Percentiles rank a stretch among this genome's conserved stretches.
Evolutionary conservation across 805 yeast species (phyloP).

Genomic region (Metschnikowia cubensis): DNA sequence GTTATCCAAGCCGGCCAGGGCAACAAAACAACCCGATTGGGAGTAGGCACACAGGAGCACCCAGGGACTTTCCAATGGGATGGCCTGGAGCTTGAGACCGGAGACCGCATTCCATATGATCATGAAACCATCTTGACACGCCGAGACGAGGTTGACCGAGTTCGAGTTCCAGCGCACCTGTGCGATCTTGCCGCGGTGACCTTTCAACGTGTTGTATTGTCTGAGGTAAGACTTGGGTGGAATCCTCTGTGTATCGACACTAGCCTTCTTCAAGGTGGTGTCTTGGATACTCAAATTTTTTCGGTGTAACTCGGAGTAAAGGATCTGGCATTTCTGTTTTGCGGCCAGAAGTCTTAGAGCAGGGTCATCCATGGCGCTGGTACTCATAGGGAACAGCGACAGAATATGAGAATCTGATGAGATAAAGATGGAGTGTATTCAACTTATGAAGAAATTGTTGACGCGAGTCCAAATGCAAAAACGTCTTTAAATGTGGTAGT

Average conservation of each 20-base stretch:
- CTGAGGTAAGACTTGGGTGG: conserved; percentile 26
- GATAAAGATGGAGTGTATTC: not conserved
- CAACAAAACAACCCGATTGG: conserved; percentile 62
- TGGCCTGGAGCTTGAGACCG: conserved; percentile 66
- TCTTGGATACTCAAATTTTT: conserved; percentile 43
- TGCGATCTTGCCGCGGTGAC: conserved; percentile 72
- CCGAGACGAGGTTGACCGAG: conserved; percentile 58
- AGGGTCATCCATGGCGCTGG: not conserved
- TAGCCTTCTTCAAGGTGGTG: conserved; percentile 41
- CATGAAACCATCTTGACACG: conserved; percentile 84
- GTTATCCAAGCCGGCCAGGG: conserved; percentile 82
- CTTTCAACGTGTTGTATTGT: conserved; percentile 41
- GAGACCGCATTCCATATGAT: conserved; percentile 78
- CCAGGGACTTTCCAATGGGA: conserved; percentile 74
- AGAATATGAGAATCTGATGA: not conserved
- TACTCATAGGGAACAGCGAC: not conserved
- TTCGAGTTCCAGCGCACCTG: conserved; percentile 66
- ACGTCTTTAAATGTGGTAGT: conserved; percentile 6
- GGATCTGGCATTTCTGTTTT: conserved; percentile 20
- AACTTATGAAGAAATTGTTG: not conserved
- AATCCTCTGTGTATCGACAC: conserved; percentile 28
- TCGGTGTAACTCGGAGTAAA: conserved; percentile 48
- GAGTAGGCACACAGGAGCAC: conserved; percentile 71
- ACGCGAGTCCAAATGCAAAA: not conserved
- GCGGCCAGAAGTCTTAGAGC: conserved; percentile 7